Percentiles rank a stretch among this genome's conserved stretches.
These are phyloP conservation scores for Excoecaria cochinchinensis DNA, from an alignment of 345 rosid genomes.

Conservation along the genomic window DNA sequence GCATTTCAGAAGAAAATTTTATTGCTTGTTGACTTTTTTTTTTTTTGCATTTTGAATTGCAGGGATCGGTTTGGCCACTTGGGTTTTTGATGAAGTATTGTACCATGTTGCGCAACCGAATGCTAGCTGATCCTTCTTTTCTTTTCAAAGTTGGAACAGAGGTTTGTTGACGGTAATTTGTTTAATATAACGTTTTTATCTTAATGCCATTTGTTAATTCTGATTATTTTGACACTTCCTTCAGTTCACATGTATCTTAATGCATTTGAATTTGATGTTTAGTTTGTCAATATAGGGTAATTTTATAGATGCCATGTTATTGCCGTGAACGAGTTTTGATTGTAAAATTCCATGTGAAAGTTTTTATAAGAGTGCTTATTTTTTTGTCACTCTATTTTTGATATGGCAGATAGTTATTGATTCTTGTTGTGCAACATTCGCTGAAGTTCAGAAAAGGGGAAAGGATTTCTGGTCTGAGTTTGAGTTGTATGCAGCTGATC, in stretches of 20 bases:
- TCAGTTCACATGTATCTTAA: background rate
- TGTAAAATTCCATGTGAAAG: background rate
- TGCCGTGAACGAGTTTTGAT: background rate
- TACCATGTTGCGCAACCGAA: conserved; percentile 75
- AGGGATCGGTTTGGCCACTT: conserved; percentile 70
- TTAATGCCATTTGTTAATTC: background rate
- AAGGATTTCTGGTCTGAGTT: conserved; percentile 94
- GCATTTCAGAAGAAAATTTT: background rate
- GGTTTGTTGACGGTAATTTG: conserved; percentile 40
- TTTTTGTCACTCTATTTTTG: background rate
- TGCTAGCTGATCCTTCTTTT: conserved; percentile 95
- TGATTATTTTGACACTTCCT: background rate
- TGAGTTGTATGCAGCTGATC: conserved; percentile 89
- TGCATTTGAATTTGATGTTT: background rate
- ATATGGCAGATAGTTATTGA: conserved; percentile 73
- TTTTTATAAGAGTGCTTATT: background rate
- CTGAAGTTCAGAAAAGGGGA: conserved; percentile 90
- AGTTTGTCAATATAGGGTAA: background rate
- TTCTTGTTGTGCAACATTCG: conserved; percentile 88
- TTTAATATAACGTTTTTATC: background rate
- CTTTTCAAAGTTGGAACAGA: conserved; percentile 92
- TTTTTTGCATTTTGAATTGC: conserved; percentile 16
- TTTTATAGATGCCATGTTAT: background rate
- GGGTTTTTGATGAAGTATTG: conserved; percentile 67
- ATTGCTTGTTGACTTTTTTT: background rate